Evolutionary conservation across 2,329 filamentous ascomycete species (phyloP), one percentile per base, ranked within the genome.

Genomic region (Leptographium flavum): DNA sequence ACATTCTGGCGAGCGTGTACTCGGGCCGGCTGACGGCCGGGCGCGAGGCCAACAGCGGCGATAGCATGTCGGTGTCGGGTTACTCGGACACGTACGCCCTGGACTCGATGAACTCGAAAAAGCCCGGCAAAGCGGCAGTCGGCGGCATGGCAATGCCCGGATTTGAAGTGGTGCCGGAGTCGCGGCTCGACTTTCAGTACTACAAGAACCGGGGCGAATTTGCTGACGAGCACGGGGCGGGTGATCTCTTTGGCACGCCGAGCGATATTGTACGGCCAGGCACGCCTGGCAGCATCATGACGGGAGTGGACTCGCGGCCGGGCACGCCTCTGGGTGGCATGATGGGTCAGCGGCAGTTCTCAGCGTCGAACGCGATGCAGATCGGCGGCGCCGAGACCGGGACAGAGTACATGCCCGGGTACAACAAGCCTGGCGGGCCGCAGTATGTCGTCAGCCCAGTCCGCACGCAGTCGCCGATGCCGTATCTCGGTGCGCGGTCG

Each of bases 161-260:
- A 0, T 95, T 95, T 60, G 90, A 96, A 62, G 79, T 94, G 47
- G 88, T 96, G 0, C 79, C 84, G 0, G 90, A 96, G 55, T 74
- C 74, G 45, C 79, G 87, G 41, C 80, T 94, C 61, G 87, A 94
- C 59, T 94, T 93, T 58, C 80, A 87, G 49, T 90, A 87, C 63
- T 96, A 81, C 70, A 95, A 94, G 63, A 82, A 94, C 60, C 74
- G 87, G 1, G 75, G 84, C 2, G 90, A 95, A 54, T 95, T 96
- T 63, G 79, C 79, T 2, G 81, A 87, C 11, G 85, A 92, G 45
- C 83, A 87, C 52, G 87, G 87, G n/a, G 87, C 83, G 5, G 83
- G 83, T 21, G 74, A 76, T 28, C 67, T 81, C 7, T 81, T 75
- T 50, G 82, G 81, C 3, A 70, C 66, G 14, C 62, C 71, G 2